A percentile compares a stretch with the other conserved stretches of the same genome.
Evolutionary conservation across 2,329 filamentous ascomycete species (phyloP).

Genomic region (Penicillium sp.): DNA sequence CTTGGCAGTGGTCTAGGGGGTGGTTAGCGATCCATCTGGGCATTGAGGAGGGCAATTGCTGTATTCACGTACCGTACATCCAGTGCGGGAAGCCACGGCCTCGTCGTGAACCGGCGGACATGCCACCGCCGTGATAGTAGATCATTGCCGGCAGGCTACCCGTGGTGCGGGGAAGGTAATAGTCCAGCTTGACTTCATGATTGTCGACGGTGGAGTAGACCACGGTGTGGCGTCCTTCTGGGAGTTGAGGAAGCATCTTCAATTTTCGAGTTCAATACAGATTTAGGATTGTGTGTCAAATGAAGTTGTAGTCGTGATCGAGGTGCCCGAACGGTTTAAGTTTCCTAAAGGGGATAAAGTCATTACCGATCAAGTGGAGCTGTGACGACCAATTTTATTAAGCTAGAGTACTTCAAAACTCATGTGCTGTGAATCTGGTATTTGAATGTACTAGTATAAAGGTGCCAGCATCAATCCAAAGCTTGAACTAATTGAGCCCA

Average conservation of each 20-base stretch:
- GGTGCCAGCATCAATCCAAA: constrained; percentile 25
- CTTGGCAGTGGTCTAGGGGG: constrained; percentile 18
- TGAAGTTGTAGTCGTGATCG: not conserved
- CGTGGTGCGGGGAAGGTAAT: constrained; percentile 13
- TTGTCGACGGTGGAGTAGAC: constrained; percentile 18
- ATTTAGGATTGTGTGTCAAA: not conserved
- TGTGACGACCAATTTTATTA: not conserved
- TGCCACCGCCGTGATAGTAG: constrained; percentile 26
- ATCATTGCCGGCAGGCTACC: constrained; percentile 19
- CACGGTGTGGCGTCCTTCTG: constrained; percentile 10
- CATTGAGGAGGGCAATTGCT: not conserved
- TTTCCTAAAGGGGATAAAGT: not conserved
- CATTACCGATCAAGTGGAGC: not conserved
- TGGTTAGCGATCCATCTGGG: not conserved
- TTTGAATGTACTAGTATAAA: too few species aligned
- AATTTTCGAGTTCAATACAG: not conserved
- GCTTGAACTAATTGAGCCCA: constrained; percentile 53
- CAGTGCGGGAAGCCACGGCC: constrained; percentile 9
- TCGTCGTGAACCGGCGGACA: constrained; percentile 23
- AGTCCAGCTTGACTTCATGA: constrained; percentile 23
- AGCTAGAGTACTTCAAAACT: not conserved
- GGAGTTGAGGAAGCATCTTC: not conserved
- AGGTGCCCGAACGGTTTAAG: not conserved
- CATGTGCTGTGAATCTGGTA: too few species aligned
- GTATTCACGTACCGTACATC: constrained; percentile 15